Evolutionary conservation across 257 asterid genomes (phyloP).

Genomic region (Phtheirospermum japonicum): DNA sequence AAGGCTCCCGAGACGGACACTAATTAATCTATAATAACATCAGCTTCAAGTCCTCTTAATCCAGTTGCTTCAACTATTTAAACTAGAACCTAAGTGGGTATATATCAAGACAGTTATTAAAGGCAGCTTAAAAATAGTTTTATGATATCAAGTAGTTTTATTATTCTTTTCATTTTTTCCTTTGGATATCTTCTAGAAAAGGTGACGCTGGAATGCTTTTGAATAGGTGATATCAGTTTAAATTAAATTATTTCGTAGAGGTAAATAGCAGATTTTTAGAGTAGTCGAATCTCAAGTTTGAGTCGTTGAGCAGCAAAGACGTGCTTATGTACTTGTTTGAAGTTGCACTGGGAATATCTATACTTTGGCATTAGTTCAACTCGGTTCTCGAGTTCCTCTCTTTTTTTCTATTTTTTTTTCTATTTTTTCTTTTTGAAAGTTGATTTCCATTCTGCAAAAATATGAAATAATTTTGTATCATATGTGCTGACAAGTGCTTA

Average conservation of each 20-base stretch:
- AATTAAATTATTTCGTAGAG: conserved; percentile 2
- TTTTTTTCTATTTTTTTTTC: too few species aligned
- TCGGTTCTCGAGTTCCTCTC: too few species aligned
- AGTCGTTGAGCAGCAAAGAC: conserved; percentile 6
- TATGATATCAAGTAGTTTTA: neutral
- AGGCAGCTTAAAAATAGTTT: conserved; percentile 6
- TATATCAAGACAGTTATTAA: conserved; percentile 24
- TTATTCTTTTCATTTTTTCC: neutral
- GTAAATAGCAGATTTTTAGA: neutral
- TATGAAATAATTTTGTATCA: too few species aligned
- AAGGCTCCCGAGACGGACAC: conserved; percentile 36
- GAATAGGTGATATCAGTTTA: neutral
- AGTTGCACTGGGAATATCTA: neutral
- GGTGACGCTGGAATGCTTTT: neutral
- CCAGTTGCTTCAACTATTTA: conserved; percentile 25
- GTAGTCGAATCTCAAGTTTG: conserved; percentile 13
- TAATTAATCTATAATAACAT: conserved; percentile 23
- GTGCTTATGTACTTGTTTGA: neutral
- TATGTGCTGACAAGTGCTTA: too few species aligned
- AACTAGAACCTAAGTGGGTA: conserved; percentile 20
- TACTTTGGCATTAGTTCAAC: neutral
- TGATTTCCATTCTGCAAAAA: too few species aligned
- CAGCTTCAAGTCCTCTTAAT: conserved; percentile 30
- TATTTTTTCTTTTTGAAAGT: too few species aligned
- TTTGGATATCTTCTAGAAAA: neutral